Percentiles rank a stretch among this genome's conserved stretches.
Conservation (phyloP, 2,329 filamentous ascomycete genomes). For the Colletotrichum trifolii region DNA sequence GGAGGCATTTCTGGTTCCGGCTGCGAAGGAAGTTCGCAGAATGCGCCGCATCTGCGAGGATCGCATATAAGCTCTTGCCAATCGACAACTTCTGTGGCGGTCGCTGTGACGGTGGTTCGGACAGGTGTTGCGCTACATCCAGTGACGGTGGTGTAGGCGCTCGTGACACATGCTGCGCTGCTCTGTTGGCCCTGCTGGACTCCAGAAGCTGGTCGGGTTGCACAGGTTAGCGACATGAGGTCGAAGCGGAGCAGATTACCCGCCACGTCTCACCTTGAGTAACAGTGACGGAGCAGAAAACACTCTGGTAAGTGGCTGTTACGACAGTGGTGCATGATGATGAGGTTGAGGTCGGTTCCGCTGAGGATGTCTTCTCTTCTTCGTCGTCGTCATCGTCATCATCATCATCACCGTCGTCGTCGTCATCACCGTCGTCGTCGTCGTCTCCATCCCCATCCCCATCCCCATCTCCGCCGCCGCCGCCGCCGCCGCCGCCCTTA, state of each 20-base stretch:
- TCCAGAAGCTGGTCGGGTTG: background rate
- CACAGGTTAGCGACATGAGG: background rate
- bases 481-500: background rate
- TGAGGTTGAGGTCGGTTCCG: slow-evolving; percentile 1
- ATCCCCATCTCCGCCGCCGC: background rate
- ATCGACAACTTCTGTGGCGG: background rate
- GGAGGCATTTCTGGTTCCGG: background rate
- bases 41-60: background rate
- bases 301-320: slow-evolving; percentile 17
- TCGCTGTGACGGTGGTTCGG: background rate
- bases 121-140: slow-evolving; percentile 9
- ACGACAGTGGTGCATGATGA: slow-evolving; percentile 14
- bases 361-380: slow-evolving; percentile 2
- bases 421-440: background rate
- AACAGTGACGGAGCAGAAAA: slow-evolving; percentile 17
- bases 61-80: background rate
- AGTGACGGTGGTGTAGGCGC: slow-evolving; percentile 14
- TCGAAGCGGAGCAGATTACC: background rate
- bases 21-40: background rate
- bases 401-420: too few species aligned
- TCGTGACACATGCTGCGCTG: slow-evolving; percentile 1
- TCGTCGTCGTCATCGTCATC: background rate
- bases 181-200: background rate
- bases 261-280: background rate
- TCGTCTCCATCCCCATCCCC: background rate